A percentile compares a stretch with the other conserved stretches of the same genome.
Conservation (phyloP, 2,329 filamentous ascomycete species). For the Cyclaneusma minus region DNA sequence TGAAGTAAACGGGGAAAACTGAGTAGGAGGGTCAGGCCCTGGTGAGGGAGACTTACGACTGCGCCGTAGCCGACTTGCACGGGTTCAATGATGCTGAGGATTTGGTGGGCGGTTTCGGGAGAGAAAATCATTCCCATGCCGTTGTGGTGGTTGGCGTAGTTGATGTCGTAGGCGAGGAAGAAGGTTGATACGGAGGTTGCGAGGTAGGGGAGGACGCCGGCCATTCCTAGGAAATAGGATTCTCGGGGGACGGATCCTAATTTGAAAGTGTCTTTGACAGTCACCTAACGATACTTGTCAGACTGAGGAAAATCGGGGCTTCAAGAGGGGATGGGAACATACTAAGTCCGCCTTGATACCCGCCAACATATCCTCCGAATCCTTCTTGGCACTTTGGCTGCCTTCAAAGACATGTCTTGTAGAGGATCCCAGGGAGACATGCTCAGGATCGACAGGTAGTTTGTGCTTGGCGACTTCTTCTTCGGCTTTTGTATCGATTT, state of each 20-base stretch:
- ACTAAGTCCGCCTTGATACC: slow-evolving; percentile 42
- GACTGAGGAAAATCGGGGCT: background rate
- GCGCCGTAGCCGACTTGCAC: slow-evolving; percentile 86
- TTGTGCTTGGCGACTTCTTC: slow-evolving; percentile 34
- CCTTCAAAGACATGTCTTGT: slow-evolving; percentile 33
- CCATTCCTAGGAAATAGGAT: slow-evolving; percentile 52
- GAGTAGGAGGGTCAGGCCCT: slow-evolving; percentile 2
- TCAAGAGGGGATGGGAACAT: slow-evolving; percentile 16
- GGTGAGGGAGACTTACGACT: slow-evolving; percentile 37
- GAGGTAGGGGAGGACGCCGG: slow-evolving; percentile 73
- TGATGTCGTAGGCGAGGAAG: slow-evolving; percentile 70
- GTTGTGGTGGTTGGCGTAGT: slow-evolving; percentile 40
- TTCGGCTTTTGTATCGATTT: slow-evolving; percentile 40
- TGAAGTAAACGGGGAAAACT: slow-evolving; percentile 3
- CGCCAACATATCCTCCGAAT: slow-evolving; percentile 26
- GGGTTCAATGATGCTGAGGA: slow-evolving; percentile 66
- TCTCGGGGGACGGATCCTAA: slow-evolving; percentile 50
- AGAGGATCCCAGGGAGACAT: slow-evolving; percentile 43
- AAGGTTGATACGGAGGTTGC: slow-evolving; percentile 72
- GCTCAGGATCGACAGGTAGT: slow-evolving; percentile 41
- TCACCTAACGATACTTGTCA: slow-evolving; percentile 1
- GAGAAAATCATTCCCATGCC: slow-evolving; percentile 51
- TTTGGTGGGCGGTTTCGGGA: slow-evolving; percentile 51
- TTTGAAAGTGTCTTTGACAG: slow-evolving; percentile 52
- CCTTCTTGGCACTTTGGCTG: slow-evolving; percentile 8